These are phyloP conservation scores for Artomyces pyxidatus DNA, from an alignment of 768 basidiomycete genomes.

Conservation along the genomic window DNA sequence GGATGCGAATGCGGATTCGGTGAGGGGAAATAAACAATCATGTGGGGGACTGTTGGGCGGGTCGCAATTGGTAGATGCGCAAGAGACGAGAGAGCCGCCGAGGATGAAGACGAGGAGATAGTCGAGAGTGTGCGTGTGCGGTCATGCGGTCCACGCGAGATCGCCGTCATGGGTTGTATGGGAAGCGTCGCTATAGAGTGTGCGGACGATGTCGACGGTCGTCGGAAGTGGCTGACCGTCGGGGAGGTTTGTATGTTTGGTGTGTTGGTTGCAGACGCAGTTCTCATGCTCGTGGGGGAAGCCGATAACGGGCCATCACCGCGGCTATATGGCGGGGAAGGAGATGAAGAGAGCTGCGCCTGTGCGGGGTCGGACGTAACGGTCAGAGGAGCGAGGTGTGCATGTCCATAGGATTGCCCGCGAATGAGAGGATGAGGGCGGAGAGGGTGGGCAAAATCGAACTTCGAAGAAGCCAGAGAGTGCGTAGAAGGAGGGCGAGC, in stretches of 20 bases:
- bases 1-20: constrained; percentile 44
- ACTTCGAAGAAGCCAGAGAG: constrained; percentile 31
- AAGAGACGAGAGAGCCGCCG: constrained; percentile 26
- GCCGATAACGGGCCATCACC: constrained; percentile 13
- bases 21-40: constrained; percentile 57
- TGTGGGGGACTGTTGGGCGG: constrained; percentile 22
- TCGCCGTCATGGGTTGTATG: constrained; percentile 20
- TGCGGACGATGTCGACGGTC: constrained; percentile 51
- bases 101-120: constrained; percentile 21
- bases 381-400: constrained; percentile 50
- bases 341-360: constrained; percentile 32
- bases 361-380: constrained; percentile 44
- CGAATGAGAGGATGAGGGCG: constrained; percentile 76
- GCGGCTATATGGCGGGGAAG: constrained; percentile 21
- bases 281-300: constrained; percentile 33
- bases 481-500: constrained; percentile 60
- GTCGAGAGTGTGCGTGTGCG: constrained; percentile 26
- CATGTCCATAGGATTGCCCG: constrained; percentile 54
- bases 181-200: constrained; percentile 56
- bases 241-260: constrained; percentile 19
- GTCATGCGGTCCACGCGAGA: constrained; percentile 15
- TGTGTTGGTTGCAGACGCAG: constrained; percentile 23
- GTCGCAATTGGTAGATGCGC: constrained; percentile 29
- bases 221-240: constrained; percentile 27
- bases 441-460: constrained; percentile 28